Evolutionary conservation across 1,284 basidiomycete species (phyloP).

Genomic region (Pulveroboletus sp.): DNA sequence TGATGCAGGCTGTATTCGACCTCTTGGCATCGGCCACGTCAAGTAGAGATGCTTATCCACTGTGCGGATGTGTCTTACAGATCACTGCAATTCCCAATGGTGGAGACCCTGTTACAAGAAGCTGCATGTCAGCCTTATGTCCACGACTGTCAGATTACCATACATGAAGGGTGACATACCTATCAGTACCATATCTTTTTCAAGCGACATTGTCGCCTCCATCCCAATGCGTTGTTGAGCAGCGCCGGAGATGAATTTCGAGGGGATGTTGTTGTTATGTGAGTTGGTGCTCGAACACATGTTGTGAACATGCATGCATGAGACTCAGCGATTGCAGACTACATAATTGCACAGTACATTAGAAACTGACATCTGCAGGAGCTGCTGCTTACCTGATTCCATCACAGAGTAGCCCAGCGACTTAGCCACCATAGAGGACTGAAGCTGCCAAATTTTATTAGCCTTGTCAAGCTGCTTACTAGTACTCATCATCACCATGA

Average conservation of each 20-base stretch:
- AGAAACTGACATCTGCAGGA: too few species aligned
- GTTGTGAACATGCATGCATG: neutral
- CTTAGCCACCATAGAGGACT: neutral
- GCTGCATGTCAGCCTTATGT: too few species aligned
- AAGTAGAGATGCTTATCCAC: neutral
- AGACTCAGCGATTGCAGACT: neutral
- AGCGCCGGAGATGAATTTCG: too few species aligned
- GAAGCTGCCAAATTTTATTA: neutral
- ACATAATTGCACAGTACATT: neutral
- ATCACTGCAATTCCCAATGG: neutral
- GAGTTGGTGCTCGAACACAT: neutral
- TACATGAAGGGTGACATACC: too few species aligned
- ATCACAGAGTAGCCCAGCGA: too few species aligned
- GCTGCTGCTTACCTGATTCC: too few species aligned
- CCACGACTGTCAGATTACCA: too few species aligned
- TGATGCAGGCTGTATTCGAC: slow-evolving; percentile 4
- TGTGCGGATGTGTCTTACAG: neutral
- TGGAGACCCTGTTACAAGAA: too few species aligned
- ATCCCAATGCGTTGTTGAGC: too few species aligned
- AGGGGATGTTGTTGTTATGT: neutral
- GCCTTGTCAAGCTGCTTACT: neutral
- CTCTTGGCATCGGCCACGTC: neutral
- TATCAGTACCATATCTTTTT: too few species aligned
- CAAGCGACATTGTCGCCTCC: too few species aligned
- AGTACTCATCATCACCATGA: neutral